Base-by-base conservation (phyloP, 1,284 basidiomycete species). In the Golubevia sp. region DNA sequence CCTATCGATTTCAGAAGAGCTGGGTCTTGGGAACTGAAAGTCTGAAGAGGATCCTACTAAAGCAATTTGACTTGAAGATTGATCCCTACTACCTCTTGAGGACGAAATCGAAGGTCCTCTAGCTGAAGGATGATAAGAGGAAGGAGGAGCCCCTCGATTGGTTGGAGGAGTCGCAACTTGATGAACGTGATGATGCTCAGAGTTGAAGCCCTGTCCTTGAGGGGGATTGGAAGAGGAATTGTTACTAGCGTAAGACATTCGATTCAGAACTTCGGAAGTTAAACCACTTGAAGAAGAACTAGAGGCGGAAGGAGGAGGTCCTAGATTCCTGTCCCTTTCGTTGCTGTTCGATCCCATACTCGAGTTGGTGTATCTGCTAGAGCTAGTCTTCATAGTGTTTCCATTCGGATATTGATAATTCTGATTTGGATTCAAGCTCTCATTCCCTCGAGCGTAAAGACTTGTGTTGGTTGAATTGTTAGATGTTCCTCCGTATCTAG, bases 1-100 rank as follows among this genome's bases (percentile, higher is more conserved):
- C 21, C 76, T 68, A 56, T 82, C 79, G 21, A 83, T 73, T 23
- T 78, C 68, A 18, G 63, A 71, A 52, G 81, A 76, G 13, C 68
- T 34, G 1, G 80, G 80, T 20, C 79, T 67, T 23, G 64, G 61
- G 0, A 71, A 56, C 18, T 64, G 61, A 49, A 82, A 77, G 20
- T 79, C 80, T 15, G 66, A 66, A 51, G 66, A 68, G 25, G 49
- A 52, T 34, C 30, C 30, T 3, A 34, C 30, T 34, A 34, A 34
- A 5, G 5, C 30, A 34, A 11, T 5, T 5, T 3, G 30, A 34
- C 30, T 11, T 18, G 48, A 49, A 23, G 18, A 23, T 49, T 49
- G 48, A 1, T 49, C 18, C 48, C 48, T 18, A 34, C 30, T 11
- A 5, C 30, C 30, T 34, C 30, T 34, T 34, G 30, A 34, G 11